Conservation (phyloP, 768 basidiomycete genomes). For the Sutorius australiensis region DNA sequence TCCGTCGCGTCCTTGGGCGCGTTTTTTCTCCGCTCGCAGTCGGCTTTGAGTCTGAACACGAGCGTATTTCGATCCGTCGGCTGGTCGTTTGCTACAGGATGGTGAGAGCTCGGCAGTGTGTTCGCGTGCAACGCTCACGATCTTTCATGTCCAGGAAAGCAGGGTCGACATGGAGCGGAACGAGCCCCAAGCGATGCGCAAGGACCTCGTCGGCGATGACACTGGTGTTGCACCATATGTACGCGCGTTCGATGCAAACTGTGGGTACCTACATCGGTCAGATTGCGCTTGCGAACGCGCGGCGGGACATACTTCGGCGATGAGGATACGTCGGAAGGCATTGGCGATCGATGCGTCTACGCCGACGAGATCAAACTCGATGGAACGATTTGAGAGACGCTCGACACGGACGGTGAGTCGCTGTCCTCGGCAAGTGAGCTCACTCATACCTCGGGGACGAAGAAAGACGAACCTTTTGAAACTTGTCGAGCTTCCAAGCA, state of each 20-base stretch:
- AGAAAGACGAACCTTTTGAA: slow-evolving; percentile 61
- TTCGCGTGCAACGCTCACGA: slow-evolving; percentile 24
- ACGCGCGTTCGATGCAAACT: slow-evolving; percentile 85
- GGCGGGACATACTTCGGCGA: slow-evolving; percentile 72
- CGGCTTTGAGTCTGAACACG: slow-evolving; percentile 73
- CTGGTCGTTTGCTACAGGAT: slow-evolving; percentile 41
- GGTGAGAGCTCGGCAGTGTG: not conserved
- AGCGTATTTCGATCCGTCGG: slow-evolving; percentile 89
- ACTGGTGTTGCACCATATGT: slow-evolving; percentile 91
- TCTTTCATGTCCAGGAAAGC: slow-evolving; percentile 57
- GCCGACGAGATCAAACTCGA: slow-evolving; percentile 94
- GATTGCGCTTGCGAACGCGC: not conserved
- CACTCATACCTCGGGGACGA: not conserved
- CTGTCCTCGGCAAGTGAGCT: slow-evolving; percentile 36
- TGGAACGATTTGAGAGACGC: slow-evolving; percentile 73
- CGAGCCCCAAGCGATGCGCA: slow-evolving; percentile 84
- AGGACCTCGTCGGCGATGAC: slow-evolving; percentile 94
- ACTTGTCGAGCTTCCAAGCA: slow-evolving; percentile 73
- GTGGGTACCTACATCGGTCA: slow-evolving; percentile 69
- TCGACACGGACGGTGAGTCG: slow-evolving; percentile 71
- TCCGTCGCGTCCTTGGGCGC: slow-evolving; percentile 51
- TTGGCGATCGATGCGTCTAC: slow-evolving; percentile 97
- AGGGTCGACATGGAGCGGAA: slow-evolving; percentile 88
- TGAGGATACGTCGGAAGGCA: slow-evolving; percentile 86
- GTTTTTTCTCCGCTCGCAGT: slow-evolving; percentile 59